Base-by-base conservation (phyloP, 768 basidiomycete genomes). In the Calocybe cyanea region DNA sequence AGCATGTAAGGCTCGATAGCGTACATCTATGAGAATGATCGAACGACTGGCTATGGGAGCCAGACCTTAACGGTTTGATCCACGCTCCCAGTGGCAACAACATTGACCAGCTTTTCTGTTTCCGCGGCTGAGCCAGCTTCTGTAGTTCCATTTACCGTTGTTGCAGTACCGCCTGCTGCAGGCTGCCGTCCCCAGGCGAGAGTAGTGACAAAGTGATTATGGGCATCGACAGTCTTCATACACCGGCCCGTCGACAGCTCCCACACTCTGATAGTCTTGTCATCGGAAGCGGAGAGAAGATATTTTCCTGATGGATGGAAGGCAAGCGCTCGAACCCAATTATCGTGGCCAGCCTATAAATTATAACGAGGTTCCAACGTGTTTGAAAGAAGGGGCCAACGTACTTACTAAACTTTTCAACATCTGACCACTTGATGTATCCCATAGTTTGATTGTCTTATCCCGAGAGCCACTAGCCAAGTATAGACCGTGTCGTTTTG, bases 361-460 rank as follows among this genome's bases (percentile, higher is more conserved):
- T n/a, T 18, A 35, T 38, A 18, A 43, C 25, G 19, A 48, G 32
- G 42, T 46, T 34, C 52, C 30, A 56, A 24, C 40, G 30, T 51
- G 9, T 43, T 35, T 38, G 15, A 3, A 41, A 14, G 28, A 45
- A 33, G 21, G 45, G n/a, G n/a, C 23, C 15, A 20, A 6, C 50
- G 18, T 43, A 63, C 77, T 46, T 52, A 87, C 87, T 45, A 94
- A 75, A 50, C 79, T 87, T 62, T 83, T 76, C 35, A 93, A 63
- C 63, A 88, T 75, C 62, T 90, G 90, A 4, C 94, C 92, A 36
- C 80, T 83, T 49, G 82, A 75, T 0, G 81, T 75, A 57, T 96
- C 93, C 93, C 93, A 97, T 14, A 97, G 64, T 57, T 86, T 89
- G 69, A 96, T 89, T 4, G 81, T 82, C 73, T 92, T 95, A 69